Evolutionary conservation across 2,329 filamentous ascomycete species (phyloP).

Genomic region (Plectosphaerella plurivora): DNA sequence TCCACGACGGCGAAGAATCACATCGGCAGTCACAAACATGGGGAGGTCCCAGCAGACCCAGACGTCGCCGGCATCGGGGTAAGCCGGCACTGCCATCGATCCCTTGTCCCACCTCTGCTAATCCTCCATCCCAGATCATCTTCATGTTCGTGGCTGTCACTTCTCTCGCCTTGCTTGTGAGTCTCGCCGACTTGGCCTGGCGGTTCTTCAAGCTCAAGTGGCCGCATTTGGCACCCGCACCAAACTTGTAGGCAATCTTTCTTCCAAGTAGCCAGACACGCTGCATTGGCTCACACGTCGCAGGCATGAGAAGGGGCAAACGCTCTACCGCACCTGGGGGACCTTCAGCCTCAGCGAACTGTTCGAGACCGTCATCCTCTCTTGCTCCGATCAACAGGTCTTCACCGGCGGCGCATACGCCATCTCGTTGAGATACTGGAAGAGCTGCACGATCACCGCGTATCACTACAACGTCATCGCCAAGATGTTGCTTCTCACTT

Average conservation of each 20-base stretch:
- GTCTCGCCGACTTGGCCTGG: background rate
- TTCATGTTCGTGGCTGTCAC: background rate
- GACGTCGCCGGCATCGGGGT: background rate
- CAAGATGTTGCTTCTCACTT: constrained; percentile 29
- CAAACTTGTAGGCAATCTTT: too few relatives aligned
- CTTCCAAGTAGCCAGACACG: too few relatives aligned
- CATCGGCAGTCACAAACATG: background rate
- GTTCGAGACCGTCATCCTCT: constrained; percentile 23
- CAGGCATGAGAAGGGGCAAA: background rate
- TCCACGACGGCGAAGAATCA: background rate
- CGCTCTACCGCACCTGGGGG: background rate
- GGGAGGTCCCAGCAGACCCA: background rate
- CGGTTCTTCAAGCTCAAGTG: background rate
- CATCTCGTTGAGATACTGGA: constrained; percentile 25
- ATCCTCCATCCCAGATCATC: background rate
- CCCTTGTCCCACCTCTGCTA: background rate
- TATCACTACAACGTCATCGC: constrained; percentile 32
- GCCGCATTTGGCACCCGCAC: too few relatives aligned
- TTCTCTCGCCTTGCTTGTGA: background rate
- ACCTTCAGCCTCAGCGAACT: constrained; percentile 4
- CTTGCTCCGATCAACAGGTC: constrained; percentile 30
- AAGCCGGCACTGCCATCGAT: background rate
- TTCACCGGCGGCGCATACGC: constrained; percentile 31
- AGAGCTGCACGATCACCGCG: constrained; percentile 6
- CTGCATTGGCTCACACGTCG: background rate